Percentiles rank a stretch among this genome's conserved stretches.
phyloP scores from a whole-genome alignment of 169 alveolate species.

The Eimeria praecox region DNA sequence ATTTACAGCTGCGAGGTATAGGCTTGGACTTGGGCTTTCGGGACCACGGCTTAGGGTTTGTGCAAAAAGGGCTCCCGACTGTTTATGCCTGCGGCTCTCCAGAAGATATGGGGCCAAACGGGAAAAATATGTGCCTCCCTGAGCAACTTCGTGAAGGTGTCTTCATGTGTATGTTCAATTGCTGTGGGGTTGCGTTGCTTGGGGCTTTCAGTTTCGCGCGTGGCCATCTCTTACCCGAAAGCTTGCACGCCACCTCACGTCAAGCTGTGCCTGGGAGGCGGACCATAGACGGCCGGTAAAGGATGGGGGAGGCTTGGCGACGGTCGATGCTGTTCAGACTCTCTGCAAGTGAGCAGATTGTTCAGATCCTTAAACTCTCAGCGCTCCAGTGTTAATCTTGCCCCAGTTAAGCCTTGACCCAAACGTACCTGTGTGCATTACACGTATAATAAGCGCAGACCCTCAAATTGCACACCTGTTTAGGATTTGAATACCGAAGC shows the following conservation, averaged over 20 bases:
- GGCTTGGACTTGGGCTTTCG: background rate
- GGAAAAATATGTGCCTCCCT: background rate
- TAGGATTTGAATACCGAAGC: background rate
- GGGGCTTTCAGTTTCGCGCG: slow-evolving; percentile 31
- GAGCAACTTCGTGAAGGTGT: background rate
- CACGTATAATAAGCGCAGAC: background rate
- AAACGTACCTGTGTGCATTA: background rate
- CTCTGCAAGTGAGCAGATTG: slow-evolving; percentile 42
- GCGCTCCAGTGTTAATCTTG: background rate
- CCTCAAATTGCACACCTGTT: background rate
- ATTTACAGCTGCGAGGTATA: background rate
- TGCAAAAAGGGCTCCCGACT: too few relatives aligned
- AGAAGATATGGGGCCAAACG: background rate
- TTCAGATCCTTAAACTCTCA: background rate
- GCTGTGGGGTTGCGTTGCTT: background rate
- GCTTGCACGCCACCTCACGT: slow-evolving; percentile 63
- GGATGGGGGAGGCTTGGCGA: slow-evolving; percentile 60
- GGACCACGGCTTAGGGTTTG: background rate
- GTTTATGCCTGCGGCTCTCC: background rate
- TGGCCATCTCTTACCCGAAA: slow-evolving; percentile 65
- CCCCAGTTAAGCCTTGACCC: background rate
- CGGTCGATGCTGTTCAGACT: slow-evolving; percentile 57
- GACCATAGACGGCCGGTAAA: slow-evolving; percentile 58
- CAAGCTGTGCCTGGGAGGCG: slow-evolving; percentile 73
- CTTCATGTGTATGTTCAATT: background rate